These are phyloP conservation scores for Protea cynaroides DNA, from an alignment of 164 flowering plant genomes.

Conservation along the genomic window DNA sequence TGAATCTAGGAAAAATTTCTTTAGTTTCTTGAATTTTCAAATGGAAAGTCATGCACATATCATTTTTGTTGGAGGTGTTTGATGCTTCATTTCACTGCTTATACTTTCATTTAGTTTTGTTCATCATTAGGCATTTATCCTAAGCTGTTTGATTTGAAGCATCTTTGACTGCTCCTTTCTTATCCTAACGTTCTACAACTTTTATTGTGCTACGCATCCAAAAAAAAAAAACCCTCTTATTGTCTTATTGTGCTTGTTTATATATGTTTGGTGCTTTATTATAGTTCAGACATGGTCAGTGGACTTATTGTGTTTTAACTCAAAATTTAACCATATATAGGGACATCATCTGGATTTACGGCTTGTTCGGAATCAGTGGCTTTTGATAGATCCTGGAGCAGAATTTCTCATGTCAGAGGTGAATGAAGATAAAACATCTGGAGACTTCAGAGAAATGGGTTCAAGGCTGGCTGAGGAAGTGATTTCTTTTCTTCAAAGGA, in stretches of 20 bases:
- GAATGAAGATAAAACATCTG: constrained; percentile 91
- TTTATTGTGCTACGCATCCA: too few relatives aligned
- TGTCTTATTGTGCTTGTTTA: neutral
- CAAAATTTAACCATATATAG: constrained; percentile 27
- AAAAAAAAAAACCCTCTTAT: neutral
- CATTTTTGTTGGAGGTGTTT: too few relatives aligned
- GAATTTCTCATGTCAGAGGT: constrained; percentile 92
- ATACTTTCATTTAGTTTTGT: too few relatives aligned
- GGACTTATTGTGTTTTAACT: constrained; percentile 8
- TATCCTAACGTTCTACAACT: too few relatives aligned
- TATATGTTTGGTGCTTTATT: constrained; percentile 3
- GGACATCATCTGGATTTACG: constrained; percentile 99
- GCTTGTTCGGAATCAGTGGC: constrained; percentile 98
- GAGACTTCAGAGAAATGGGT: constrained; percentile 94
- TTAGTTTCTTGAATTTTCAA: too few relatives aligned
- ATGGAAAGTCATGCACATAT: too few relatives aligned
- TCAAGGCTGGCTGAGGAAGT: constrained; percentile 87
- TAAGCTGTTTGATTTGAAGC: too few relatives aligned
- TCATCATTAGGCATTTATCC: too few relatives aligned
- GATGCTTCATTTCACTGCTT: too few relatives aligned
- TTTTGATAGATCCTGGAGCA: constrained; percentile 81
- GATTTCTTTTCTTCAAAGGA: constrained; percentile 66
- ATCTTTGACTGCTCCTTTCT: too few relatives aligned
- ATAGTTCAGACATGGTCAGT: constrained; percentile 1
- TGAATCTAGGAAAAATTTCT: neutral